Percentiles rank a stretch among this genome's conserved stretches.
Conservation (phyloP, 495 filamentous ascomycete genomes). For the Tetracladium setigerum region DNA sequence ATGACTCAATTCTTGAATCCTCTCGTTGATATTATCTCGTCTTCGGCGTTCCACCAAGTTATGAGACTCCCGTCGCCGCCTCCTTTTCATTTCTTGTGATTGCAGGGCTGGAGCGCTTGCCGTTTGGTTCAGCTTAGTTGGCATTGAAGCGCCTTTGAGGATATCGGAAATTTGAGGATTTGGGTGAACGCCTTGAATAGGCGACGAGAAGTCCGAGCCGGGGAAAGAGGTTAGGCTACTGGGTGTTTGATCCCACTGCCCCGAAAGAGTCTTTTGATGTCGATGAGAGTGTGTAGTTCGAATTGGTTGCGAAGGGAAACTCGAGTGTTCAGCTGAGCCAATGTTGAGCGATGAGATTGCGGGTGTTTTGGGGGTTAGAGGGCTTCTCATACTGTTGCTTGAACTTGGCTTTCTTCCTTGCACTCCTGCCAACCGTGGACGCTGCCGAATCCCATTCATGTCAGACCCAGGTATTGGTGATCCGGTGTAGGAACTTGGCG, state of each 20-base stretch:
- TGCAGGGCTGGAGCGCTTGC: constrained; percentile 41
- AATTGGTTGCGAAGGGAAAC: constrained; percentile 67
- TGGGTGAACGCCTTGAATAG: constrained; percentile 35
- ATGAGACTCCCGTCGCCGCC: constrained; percentile 85
- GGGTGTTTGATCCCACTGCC: constrained; percentile 67
- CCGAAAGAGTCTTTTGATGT: constrained; percentile 75
- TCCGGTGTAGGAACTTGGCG: constrained; percentile 40
- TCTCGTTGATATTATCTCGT: constrained; percentile 96
- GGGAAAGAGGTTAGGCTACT: constrained; percentile 71
- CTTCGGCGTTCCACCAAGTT: constrained; percentile 92
- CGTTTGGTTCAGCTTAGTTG: constrained; percentile 43
- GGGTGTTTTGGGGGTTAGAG: constrained; percentile 69
- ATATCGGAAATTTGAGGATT: constrained; percentile 43
- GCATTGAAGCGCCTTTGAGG: constrained; percentile 46
- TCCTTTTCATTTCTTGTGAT: constrained; percentile 86
- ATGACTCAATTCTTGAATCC: constrained; percentile 92
- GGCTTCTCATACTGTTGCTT: constrained; percentile 60
- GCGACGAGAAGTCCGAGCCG: constrained; percentile 75
- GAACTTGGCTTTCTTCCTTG: constrained; percentile 44
- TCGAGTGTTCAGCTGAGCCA: constrained; percentile 23
- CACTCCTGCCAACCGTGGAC: constrained; percentile 48
- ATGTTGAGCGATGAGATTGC: constrained; percentile 17
- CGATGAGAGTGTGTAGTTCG: constrained; percentile 48
- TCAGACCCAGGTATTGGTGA: constrained; percentile 46
- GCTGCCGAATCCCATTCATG: constrained; percentile 44